A percentile compares a stretch with the other conserved stretches of the same genome.
Evolutionary conservation across 1,139 yeast genomes (phyloP).

Genomic region (Sugiyamaella sp.): DNA sequence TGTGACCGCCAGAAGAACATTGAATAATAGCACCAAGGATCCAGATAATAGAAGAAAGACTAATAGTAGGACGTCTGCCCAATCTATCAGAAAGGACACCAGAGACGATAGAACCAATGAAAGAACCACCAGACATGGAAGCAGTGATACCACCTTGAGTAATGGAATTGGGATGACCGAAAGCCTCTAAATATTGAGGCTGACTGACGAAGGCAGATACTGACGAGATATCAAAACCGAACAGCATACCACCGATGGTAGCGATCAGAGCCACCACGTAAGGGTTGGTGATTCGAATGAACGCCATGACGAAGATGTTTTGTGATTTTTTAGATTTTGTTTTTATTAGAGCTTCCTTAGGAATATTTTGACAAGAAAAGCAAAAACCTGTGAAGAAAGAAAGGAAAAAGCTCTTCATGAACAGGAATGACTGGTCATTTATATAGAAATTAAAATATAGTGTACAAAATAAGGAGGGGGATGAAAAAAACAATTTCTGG

Average conservation of each 20-base stretch:
- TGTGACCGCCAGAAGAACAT: slow-evolving; percentile 57
- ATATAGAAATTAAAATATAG: neutral
- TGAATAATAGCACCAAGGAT: slow-evolving; percentile 83
- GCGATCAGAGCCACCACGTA: slow-evolving; percentile 51
- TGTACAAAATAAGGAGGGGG: neutral
- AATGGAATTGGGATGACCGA: slow-evolving; percentile 45
- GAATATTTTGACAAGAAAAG: neutral
- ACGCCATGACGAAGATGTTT: slow-evolving; percentile 52
- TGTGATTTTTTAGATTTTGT: slow-evolving; percentile 39
- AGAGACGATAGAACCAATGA: slow-evolving; percentile 46
- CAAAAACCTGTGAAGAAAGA: neutral
- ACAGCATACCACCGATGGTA: slow-evolving; percentile 89
- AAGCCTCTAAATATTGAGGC: slow-evolving; percentile 54
- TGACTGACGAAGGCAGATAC: slow-evolving; percentile 85
- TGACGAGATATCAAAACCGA: slow-evolving; percentile 92
- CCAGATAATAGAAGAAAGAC: slow-evolving; percentile 75
- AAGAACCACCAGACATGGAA: slow-evolving; percentile 94
- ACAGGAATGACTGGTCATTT: slow-evolving; percentile 2
- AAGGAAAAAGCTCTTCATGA: neutral
- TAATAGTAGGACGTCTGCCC: slow-evolving; percentile 79
- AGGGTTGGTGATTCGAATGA: slow-evolving; percentile 41
- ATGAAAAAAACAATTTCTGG: slow-evolving; percentile 2
- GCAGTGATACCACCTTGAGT: slow-evolving; percentile 88
- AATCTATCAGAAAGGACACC: slow-evolving; percentile 61
- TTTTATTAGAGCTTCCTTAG: neutral